Evolutionary conservation across 2,329 filamentous ascomycete species (phyloP).

Genomic region (Blastomyces parvus): DNA sequence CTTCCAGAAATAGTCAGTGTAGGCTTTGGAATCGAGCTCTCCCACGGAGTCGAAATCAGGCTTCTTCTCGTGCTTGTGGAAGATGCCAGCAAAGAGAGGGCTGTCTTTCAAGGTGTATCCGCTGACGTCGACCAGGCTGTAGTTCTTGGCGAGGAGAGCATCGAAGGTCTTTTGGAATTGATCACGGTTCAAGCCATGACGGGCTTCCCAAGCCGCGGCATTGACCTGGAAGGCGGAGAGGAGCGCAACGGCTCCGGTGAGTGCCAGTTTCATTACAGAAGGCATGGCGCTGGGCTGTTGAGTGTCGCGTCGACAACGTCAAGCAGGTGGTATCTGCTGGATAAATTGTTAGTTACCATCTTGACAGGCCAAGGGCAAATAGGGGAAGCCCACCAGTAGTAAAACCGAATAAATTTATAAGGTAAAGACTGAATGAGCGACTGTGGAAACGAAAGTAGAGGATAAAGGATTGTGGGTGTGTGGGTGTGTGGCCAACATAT

Average conservation of each 20-base stretch:
- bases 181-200: conserved; percentile 4
- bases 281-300: background rate
- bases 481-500: background rate
- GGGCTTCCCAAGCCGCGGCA: conserved; percentile 8
- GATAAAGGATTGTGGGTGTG: background rate
- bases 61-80: background rate
- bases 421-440: background rate
- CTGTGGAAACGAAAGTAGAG: background rate
- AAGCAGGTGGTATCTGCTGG: background rate
- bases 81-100: conserved; percentile 7
- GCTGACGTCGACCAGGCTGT: conserved; percentile 2
- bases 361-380: background rate
- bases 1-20: background rate
- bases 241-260: conserved; percentile 8
- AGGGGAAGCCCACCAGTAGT: background rate
- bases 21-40: background rate
- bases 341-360: background rate
- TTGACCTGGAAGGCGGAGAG: conserved; percentile 8
- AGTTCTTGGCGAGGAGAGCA: background rate
- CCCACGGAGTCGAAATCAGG: background rate
- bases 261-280: conserved; percentile 8
- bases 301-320: background rate
- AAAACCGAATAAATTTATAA: background rate
- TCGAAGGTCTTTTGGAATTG: conserved; percentile 10
- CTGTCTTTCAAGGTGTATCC: conserved; percentile 1